These are phyloP conservation scores for Chaetomium strumarium DNA, from an alignment of 2,329 filamentous ascomycete genomes.

Conservation along the genomic window DNA sequence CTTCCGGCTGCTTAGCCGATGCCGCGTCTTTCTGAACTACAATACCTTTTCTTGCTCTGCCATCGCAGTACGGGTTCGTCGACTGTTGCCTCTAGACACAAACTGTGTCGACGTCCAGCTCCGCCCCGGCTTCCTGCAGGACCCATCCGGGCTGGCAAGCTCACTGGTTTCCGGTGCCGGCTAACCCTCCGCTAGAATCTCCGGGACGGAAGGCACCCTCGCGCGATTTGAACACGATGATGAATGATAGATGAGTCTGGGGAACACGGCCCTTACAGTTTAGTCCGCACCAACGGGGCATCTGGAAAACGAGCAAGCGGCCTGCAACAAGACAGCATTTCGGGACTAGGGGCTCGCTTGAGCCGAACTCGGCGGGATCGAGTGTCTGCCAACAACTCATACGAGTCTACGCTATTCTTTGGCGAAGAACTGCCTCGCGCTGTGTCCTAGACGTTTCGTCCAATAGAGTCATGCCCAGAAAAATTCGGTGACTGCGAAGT, in stretches of 20 bases:
- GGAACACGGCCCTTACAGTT: too few relatives aligned
- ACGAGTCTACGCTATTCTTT: not conserved
- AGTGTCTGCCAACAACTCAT: not conserved
- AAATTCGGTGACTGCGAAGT: slow-evolving; percentile 5
- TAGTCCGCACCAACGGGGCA: not conserved
- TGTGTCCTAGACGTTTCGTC: not conserved
- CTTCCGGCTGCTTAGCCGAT: slow-evolving; percentile 16
- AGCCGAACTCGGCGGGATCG: not conserved
- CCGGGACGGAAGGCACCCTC: too few relatives aligned
- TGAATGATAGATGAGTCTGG: too few relatives aligned
- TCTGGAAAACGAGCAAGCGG: not conserved
- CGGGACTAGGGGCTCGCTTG: too few relatives aligned
- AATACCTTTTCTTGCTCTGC: not conserved
- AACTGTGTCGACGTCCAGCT: not conserved
- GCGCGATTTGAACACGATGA: too few relatives aligned
- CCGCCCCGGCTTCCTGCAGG: not conserved
- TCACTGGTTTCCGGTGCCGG: too few relatives aligned
- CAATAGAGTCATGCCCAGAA: slow-evolving; percentile 10
- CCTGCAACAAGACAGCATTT: not conserved
- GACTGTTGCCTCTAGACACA: not conserved
- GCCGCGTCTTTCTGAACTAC: slow-evolving; percentile 7
- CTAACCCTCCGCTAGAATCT: too few relatives aligned
- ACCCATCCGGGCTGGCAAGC: not conserved
- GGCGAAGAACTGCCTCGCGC: not conserved
- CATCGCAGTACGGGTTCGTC: not conserved